Evolutionary conservation across 2,329 filamentous ascomycete species (phyloP), one percentile per base, ranked within the genome.

Genomic region (Beauveria brongniartii): DNA sequence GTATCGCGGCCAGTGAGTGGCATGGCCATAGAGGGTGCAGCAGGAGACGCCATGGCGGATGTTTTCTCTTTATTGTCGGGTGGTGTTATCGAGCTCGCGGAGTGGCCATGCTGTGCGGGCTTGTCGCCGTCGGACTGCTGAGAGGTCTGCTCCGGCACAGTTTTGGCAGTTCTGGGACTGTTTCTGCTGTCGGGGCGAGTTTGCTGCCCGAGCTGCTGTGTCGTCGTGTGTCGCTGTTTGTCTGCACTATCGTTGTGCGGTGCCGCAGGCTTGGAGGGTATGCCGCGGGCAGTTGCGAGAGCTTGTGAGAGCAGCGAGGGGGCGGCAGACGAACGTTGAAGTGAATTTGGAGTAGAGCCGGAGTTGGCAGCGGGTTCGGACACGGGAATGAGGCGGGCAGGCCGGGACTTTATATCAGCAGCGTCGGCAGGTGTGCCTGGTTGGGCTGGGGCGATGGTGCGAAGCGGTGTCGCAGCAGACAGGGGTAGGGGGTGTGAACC

Each of bases 1-100:
- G 67, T 64, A 59, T 74, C 69, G 56, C 69, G 69, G 41, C 63
- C 61, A 43, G 67, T 65, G 44, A 71, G 53, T 55, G 68, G 26
- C 60, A 59, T 62, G 20, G 63, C 12, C 56, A 70, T 68, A n/a
- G 74, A 51, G 0, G 55, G 22, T 2, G 46, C 55, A 16, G 47
- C 46, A 51, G 55, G 37, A 43, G 46, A 48, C n/a, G 55, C 66
- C 53, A 72, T 69, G 55, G 68, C 20, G 16, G 55, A 64, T 51
- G 69, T 67, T 44, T 72, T 69, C 48, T 75, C 65, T 57, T 26
- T 51, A 3, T 18, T 37, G 26, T 61, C 43, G 50, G 26, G 47
- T 37, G 41, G 14, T 37, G 59, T 44, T 55, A 61, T 50, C n/a
- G 52, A 53, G 28, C 26, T 50, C 22, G 22, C 34, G 22, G 44